Conservation (phyloP, 2,329 filamentous ascomycete species). For the Colletotrichum siamense region DNA sequence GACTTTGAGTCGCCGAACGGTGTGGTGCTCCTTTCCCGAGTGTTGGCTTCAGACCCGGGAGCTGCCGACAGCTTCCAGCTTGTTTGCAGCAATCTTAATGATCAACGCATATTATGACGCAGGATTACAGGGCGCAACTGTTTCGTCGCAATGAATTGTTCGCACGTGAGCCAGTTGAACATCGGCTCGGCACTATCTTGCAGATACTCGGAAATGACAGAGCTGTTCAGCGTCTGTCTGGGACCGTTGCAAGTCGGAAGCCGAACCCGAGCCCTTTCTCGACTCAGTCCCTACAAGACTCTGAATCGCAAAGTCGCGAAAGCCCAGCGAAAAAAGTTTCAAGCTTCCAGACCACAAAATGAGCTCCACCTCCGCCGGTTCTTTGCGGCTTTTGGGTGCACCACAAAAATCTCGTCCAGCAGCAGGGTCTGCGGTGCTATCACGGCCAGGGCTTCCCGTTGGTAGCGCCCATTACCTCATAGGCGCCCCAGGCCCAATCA, state of each 20-base stretch:
- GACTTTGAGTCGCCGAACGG: background rate
- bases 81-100: constrained; percentile 2
- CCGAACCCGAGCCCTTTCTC: background rate
- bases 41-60: constrained; percentile 8
- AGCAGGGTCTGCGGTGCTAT: constrained; percentile 10
- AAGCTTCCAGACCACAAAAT: background rate
- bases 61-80: constrained; percentile 5
- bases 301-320: background rate
- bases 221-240: background rate
- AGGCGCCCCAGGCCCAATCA: background rate
- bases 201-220: background rate
- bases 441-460: background rate
- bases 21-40: background rate
- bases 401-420: background rate
- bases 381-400: constrained; percentile 1
- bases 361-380: constrained; percentile 19
- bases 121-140: background rate
- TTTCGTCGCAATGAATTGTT: background rate
- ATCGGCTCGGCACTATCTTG: background rate
- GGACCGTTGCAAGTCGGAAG: background rate
- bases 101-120: constrained; percentile 13
- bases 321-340: background rate
- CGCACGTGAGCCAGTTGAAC: background rate
- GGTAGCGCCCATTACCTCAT: constrained; percentile 15
- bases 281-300: background rate